Conservation (phyloP, 129 eudicot genomes). For the Flaveria trinervia region DNA sequence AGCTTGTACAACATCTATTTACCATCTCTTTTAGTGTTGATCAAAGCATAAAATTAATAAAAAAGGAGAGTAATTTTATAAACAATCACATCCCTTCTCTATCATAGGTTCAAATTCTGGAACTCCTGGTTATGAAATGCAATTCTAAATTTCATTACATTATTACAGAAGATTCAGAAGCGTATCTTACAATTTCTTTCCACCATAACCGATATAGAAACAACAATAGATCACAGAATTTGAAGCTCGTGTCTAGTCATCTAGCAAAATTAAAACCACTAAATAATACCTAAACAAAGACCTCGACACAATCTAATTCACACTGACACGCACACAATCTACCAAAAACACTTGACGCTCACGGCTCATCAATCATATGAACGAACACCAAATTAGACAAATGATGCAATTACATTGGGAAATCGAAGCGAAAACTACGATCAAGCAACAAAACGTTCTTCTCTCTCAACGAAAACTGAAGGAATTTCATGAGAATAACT, state of each 20-base stretch:
- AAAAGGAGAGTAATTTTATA: background rate
- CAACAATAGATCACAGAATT: background rate
- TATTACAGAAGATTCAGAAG: background rate
- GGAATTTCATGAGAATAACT: background rate
- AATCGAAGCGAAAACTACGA: background rate
- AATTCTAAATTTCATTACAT: too few relatives aligned
- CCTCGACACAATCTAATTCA: background rate
- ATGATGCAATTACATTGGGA: background rate
- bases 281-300: background rate
- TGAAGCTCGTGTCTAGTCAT: background rate
- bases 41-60: background rate
- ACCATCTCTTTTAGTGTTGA: background rate
- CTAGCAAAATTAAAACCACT: background rate
- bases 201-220: constrained; percentile 1
- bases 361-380: background rate
- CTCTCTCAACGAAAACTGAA: background rate
- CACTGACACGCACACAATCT: background rate
- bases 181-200: background rate
- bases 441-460: background rate
- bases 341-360: background rate
- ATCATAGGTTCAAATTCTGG: background rate
- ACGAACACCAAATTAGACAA: background rate
- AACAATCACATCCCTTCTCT: background rate
- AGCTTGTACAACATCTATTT: background rate
- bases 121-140: too few relatives aligned